These are phyloP conservation scores for Tuctoria greenei DNA, from an alignment of 176 grass and related monocot species.

Conservation along the genomic window DNA sequence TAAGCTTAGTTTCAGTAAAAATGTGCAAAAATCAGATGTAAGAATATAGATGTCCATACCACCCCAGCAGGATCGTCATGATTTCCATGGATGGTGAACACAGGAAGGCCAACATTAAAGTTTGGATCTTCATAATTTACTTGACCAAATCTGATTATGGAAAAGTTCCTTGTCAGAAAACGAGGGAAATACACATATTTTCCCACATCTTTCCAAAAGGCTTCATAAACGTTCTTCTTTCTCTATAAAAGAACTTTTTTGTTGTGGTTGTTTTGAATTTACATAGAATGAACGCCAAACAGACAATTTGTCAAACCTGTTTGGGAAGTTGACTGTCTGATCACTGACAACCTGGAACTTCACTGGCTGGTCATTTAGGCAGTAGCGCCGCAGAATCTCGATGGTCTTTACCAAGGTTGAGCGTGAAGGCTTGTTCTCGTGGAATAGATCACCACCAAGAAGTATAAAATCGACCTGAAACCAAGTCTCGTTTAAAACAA, in stretches of 20 bases:
- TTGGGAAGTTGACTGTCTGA: conserved; percentile 62
- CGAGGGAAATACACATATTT: not conserved
- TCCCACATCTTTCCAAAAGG: too few relatives aligned
- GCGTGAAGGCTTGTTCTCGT: conserved; percentile 84
- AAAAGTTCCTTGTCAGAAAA: not conserved
- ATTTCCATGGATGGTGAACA: conserved; percentile 89
- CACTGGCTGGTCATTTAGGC: conserved; percentile 55
- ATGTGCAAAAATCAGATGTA: not conserved
- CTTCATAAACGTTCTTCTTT: too few relatives aligned
- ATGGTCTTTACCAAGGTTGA: conserved; percentile 71
- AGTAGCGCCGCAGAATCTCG: conserved; percentile 63
- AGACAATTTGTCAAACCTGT: conserved; percentile 31
- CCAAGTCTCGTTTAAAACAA: not conserved
- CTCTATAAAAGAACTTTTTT: not conserved
- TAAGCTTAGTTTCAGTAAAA: too few relatives aligned
- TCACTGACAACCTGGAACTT: conserved; percentile 82
- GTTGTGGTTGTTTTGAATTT: not conserved
- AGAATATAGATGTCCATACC: conserved; percentile 45
- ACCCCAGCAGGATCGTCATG: conserved; percentile 81
- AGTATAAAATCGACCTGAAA: conserved; percentile 78
- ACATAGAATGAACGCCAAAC: not conserved
- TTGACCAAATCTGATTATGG: conserved; percentile 58
- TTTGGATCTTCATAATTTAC: conserved; percentile 85
- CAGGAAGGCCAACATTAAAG: conserved; percentile 74
- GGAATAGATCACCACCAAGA: conserved; percentile 83